phyloP scores from a whole-genome alignment of 176 grass and related monocot species.

The Coix lacrymajobi region DNA sequence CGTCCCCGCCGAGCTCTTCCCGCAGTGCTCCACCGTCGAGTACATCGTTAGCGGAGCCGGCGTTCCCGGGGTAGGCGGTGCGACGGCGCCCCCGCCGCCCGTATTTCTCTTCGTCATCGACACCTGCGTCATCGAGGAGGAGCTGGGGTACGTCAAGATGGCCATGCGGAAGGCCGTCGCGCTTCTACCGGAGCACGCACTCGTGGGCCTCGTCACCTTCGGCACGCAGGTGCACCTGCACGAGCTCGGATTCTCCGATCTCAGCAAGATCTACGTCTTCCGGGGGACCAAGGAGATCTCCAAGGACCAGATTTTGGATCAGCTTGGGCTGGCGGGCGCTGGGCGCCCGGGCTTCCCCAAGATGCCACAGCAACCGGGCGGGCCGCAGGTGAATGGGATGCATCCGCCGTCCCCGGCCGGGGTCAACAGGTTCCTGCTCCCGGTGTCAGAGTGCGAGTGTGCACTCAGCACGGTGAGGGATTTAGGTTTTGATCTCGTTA shows the following conservation, averaged over 20 bases:
- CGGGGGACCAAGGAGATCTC: slow-evolving; percentile 93
- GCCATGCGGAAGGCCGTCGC: slow-evolving; percentile 79
- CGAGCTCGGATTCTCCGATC: slow-evolving; percentile 88
- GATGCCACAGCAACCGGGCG: slow-evolving; percentile 34
- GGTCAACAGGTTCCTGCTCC: slow-evolving; percentile 85
- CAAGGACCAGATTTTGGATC: slow-evolving; percentile 95
- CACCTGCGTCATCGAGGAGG: slow-evolving; percentile 96
- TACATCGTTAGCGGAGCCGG: slow-evolving; percentile 48
- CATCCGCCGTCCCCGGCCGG: slow-evolving; percentile 35
- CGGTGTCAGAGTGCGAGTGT: slow-evolving; percentile 83
- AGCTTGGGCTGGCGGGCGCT: slow-evolving; percentile 60
- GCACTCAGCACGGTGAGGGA: slow-evolving; percentile 71
- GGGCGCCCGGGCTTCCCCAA: slow-evolving; percentile 62
- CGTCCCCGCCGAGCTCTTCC: slow-evolving; percentile 84
- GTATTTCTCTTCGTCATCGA: slow-evolving; percentile 97
- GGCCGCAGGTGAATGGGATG: slow-evolving; percentile 50
- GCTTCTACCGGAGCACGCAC: slow-evolving; percentile 81
- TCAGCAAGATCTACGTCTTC: slow-evolving; percentile 96
- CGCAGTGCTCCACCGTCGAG: slow-evolving; percentile 82
- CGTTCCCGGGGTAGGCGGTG: slow-evolving; percentile 18
- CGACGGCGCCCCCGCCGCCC: slow-evolving; percentile 42
- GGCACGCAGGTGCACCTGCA: slow-evolving; percentile 96
- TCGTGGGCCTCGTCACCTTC: slow-evolving; percentile 86
- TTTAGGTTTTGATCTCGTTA: neutral
- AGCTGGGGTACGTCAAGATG: slow-evolving; percentile 75